phyloP scores from a whole-genome alignment of 768 basidiomycete genomes.

The Mycena amicta region DNA sequence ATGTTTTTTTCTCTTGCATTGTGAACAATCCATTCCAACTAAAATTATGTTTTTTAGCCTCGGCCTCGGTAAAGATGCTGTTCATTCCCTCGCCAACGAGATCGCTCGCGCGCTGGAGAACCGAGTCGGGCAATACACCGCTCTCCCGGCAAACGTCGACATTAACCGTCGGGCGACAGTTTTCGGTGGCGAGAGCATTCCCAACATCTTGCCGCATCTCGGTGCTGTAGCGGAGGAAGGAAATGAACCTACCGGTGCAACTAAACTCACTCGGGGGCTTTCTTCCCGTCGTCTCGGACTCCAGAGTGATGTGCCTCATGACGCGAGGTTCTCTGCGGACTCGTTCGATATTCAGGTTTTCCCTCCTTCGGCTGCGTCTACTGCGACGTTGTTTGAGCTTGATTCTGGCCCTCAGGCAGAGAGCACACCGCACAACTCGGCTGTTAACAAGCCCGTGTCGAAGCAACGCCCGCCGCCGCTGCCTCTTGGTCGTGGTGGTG shows the following conservation, averaged over 20 bases:
- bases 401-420: constrained; percentile 56
- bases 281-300: constrained; percentile 51
- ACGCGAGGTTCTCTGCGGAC: constrained; percentile 53
- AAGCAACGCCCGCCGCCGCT: constrained; percentile 36
- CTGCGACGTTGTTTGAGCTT: constrained; percentile 62
- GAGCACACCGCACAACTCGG: constrained; percentile 63
- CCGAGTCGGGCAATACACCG: constrained; percentile 42
- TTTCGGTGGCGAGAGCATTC: constrained; percentile 43
- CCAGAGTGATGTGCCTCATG: constrained; percentile 52
- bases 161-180: constrained; percentile 50
- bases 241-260: constrained; percentile 28
- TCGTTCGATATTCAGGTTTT: constrained; percentile 33
- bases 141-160: constrained; percentile 44
- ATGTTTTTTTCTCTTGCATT: constrained; percentile 23
- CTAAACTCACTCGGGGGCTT: constrained; percentile 30
- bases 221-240: too few species aligned
- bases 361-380: constrained; percentile 60
- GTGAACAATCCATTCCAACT: too few species aligned
- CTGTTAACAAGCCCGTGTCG: constrained; percentile 36
- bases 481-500: constrained; percentile 30
- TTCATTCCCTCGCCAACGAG: constrained; percentile 54
- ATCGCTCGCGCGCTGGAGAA: constrained; percentile 51
- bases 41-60: too few species aligned
- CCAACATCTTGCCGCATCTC: constrained; percentile 40
- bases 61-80: constrained; percentile 60